phyloP scores from a whole-genome alignment of 306 rosid species.

The barrel medic (Medicago truncatula) region MtrunA17r5.0-ANR NC_053046.1:5229001-5229500 shows the following conservation, averaged over 20 bases:
- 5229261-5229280: not conserved
- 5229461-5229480: constrained; percentile 72
- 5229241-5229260: not conserved
- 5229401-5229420: constrained; percentile 59
- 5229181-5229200: not conserved
- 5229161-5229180: not conserved
- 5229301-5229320: constrained; percentile 63
- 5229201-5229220: not conserved
- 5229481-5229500: constrained; percentile 78
- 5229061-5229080: no score
- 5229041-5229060: no score
- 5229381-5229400: constrained; percentile 70
- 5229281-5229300: constrained; percentile 57
- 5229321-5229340: constrained; percentile 89
- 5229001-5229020: no score
- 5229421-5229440: constrained; percentile 77
- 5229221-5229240: not conserved
- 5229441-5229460: constrained; percentile 90
- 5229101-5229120: no score
- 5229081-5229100: no score
- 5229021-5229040: no score
- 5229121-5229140: no score
- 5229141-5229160: not conserved
- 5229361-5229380: constrained; percentile 73
- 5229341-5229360: constrained; percentile 80